These are phyloP conservation scores for Solioccasus polychromus DNA, from an alignment of 768 basidiomycete genomes.

Conservation along the genomic window DNA sequence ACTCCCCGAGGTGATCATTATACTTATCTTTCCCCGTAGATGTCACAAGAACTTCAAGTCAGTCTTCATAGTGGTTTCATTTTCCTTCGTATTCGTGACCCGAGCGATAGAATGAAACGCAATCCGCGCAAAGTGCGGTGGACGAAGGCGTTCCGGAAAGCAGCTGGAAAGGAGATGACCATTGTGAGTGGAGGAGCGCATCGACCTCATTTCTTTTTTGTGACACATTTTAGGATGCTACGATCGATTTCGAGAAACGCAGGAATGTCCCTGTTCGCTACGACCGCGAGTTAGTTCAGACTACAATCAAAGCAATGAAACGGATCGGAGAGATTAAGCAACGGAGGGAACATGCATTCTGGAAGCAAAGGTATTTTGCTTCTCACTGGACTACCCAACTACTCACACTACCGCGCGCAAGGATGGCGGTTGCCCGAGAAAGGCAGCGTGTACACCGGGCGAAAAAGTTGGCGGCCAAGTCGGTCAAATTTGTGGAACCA, in stretches of 20 bases:
- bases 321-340: slow-evolving; percentile 89
- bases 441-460: slow-evolving; percentile 73
- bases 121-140: slow-evolving; percentile 98
- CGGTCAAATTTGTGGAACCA: slow-evolving; percentile 65
- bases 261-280: slow-evolving; percentile 97
- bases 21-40: slow-evolving; percentile 42
- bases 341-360: slow-evolving; percentile 91
- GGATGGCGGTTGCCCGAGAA: slow-evolving; percentile 82
- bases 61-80: slow-evolving; percentile 17
- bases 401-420: slow-evolving; percentile 28
- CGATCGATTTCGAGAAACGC: slow-evolving; percentile 98
- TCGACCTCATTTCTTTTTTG: not conserved
- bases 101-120: slow-evolving; percentile 83
- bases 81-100: slow-evolving; percentile 2
- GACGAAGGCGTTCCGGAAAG: slow-evolving; percentile 99
- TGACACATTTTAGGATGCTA: slow-evolving; percentile 72
- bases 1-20: not conserved
- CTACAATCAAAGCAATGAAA: slow-evolving; percentile 96
- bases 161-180: slow-evolving; percentile 99
- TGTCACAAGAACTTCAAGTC: slow-evolving; percentile 99
- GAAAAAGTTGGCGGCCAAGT: slow-evolving; percentile 55
- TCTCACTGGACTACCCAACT: not conserved
- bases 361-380: slow-evolving; percentile 72
- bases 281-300: slow-evolving; percentile 89
- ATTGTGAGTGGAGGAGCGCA: slow-evolving; percentile 59